These are phyloP conservation scores for Styphnolobium japonicum DNA, from an alignment of 306 rosid genomes.

Conservation along the genomic window DNA sequence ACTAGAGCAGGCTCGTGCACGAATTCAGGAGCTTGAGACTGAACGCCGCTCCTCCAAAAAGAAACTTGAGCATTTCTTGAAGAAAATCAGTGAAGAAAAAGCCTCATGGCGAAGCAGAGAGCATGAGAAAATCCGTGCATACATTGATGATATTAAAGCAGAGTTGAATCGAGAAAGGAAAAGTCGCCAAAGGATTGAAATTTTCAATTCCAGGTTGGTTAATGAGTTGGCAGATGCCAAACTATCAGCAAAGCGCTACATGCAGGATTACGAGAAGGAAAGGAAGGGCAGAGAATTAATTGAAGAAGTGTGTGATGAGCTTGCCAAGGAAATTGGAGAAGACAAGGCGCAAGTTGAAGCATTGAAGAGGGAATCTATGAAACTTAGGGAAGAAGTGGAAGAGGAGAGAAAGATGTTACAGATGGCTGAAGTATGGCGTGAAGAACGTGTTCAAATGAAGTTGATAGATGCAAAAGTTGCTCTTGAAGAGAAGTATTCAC, in stretches of 20 bases:
- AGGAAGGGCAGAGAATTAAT: slow-evolving; percentile 71
- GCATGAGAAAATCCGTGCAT: slow-evolving; percentile 89
- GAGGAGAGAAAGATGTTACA: slow-evolving; percentile 93
- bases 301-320: slow-evolving; percentile 96
- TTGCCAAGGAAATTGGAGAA: slow-evolving; percentile 92
- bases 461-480: slow-evolving; percentile 92
- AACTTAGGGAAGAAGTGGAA: slow-evolving; percentile 78
- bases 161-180: slow-evolving; percentile 86
- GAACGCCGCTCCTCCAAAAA: slow-evolving; percentile 72
- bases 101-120: slow-evolving; percentile 83
- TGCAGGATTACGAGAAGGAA: slow-evolving; percentile 88
- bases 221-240: slow-evolving; percentile 85
- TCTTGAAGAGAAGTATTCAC: slow-evolving; percentile 83
- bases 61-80: slow-evolving; percentile 85
- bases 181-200: slow-evolving; percentile 76
- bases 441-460: slow-evolving; percentile 98
- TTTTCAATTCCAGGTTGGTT: slow-evolving; percentile 79
- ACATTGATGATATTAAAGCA: slow-evolving; percentile 68
- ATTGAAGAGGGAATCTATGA: slow-evolving; percentile 73
- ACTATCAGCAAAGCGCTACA: slow-evolving; percentile 63
- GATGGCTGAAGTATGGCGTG: slow-evolving; percentile 99
- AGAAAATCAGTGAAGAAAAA: slow-evolving; percentile 81
- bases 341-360: slow-evolving; percentile 89
- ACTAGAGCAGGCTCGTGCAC: slow-evolving; percentile 71
- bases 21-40: slow-evolving; percentile 80